Evolutionary conservation across 2,329 filamentous ascomycete genomes (phyloP).

Genomic region (Colletotrichum noveboracense): DNA sequence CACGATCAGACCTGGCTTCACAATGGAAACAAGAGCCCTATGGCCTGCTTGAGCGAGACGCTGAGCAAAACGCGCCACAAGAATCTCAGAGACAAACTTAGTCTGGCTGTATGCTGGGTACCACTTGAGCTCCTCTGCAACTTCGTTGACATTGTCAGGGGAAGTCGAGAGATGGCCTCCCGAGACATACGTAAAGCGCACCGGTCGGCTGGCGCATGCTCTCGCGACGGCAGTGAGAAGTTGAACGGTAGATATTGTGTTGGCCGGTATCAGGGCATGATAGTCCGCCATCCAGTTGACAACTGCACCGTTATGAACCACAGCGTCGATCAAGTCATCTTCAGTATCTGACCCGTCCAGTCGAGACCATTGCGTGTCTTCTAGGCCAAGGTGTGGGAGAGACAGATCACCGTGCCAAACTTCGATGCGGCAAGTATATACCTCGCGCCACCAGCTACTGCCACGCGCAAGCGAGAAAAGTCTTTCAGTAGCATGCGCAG

Average conservation of each 20-base stretch:
- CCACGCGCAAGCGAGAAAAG: conserved; percentile 8
- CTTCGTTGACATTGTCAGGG: neutral
- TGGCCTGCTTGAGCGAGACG: neutral
- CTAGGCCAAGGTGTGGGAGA: neutral
- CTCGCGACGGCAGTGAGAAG: neutral
- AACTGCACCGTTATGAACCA: conserved; percentile 15
- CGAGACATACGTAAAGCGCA: conserved; percentile 3
- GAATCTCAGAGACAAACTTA: conserved; percentile 26
- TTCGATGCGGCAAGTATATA: neutral
- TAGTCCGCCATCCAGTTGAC: conserved; percentile 18
- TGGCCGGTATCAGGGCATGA: neutral
- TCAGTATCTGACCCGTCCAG: neutral
- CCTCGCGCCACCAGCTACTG: conserved; percentile 24
- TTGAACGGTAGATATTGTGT: conserved; percentile 2
- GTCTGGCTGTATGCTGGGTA: conserved; percentile 25
- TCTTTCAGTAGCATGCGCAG: conserved; percentile 11
- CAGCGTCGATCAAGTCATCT: neutral
- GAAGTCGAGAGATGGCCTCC: conserved; percentile 11
- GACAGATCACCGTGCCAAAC: conserved; percentile 16
- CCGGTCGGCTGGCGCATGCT: neutral
- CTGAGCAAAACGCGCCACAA: conserved; percentile 12
- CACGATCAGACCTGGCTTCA: conserved; percentile 28
- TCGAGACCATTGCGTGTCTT: neutral
- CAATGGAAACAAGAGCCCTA: neutral
- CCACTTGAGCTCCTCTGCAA: neutral